A percentile compares a stretch with the other conserved stretches of the same genome.
Evolutionary conservation across 2,329 filamentous ascomycete genomes (phyloP).

Genomic region (Kalaharituber pfeilii): DNA sequence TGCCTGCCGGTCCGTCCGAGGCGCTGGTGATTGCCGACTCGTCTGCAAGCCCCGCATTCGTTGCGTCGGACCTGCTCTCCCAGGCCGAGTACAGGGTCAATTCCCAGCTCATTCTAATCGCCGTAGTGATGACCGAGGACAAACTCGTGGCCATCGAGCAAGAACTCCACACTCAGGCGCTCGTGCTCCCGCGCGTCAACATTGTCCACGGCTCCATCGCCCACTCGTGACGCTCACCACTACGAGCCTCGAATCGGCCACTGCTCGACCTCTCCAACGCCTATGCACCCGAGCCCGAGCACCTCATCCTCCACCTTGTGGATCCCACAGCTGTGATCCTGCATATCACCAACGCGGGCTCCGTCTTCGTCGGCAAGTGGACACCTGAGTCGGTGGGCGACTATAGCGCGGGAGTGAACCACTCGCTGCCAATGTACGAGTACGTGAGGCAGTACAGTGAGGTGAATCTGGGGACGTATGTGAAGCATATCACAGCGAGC

Average conservation of each 20-base stretch:
- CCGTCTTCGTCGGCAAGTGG: slow-evolving; percentile 90
- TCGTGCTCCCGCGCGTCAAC: slow-evolving; percentile 75
- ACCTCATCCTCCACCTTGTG: slow-evolving; percentile 77
- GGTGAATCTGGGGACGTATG: slow-evolving; percentile 85
- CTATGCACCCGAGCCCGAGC: slow-evolving; percentile 92
- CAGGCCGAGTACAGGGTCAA: slow-evolving; percentile 96
- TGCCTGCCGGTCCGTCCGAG: slow-evolving; percentile 93
- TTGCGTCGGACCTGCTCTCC: slow-evolving; percentile 82
- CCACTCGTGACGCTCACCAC: slow-evolving; percentile 78
- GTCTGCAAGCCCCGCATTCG: slow-evolving; percentile 76
- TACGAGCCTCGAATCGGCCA: slow-evolving; percentile 51
- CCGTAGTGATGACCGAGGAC: slow-evolving; percentile 56
- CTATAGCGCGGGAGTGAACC: slow-evolving; percentile 94
- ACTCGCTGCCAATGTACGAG: slow-evolving; percentile 89
- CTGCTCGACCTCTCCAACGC: slow-evolving; percentile 75
- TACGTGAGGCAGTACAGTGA: slow-evolving; percentile 98
- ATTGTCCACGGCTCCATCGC: slow-evolving; percentile 80
- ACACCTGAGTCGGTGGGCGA: slow-evolving; percentile 96
- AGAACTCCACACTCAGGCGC: slow-evolving; percentile 74
- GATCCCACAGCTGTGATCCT: slow-evolving; percentile 58
- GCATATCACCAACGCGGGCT: slow-evolving; percentile 79
- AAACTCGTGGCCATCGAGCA: slow-evolving; percentile 73
- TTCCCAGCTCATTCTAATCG: slow-evolving; percentile 83
- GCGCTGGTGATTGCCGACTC: slow-evolving; percentile 90
- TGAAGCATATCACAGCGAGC: slow-evolving; percentile 94